Evolutionary conservation across 2,329 filamentous ascomycete species (phyloP).

Genomic region (Neopestalotiopsis rosae): DNA sequence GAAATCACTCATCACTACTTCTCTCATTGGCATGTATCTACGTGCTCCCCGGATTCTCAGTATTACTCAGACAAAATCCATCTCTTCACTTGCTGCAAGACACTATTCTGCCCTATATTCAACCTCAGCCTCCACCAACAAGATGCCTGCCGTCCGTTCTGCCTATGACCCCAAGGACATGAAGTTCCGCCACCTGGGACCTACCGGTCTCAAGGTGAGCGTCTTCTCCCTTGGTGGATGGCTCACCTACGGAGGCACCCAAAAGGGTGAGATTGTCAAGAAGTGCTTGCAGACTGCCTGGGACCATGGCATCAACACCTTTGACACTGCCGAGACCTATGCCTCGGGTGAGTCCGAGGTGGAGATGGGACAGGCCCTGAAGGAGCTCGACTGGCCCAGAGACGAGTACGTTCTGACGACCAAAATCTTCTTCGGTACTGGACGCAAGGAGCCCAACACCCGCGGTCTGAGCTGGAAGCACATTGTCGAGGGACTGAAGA

Average conservation of each 20-base stretch:
- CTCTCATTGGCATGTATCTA: constrained; percentile 11
- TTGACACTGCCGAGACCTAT: constrained; percentile 58
- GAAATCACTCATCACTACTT: constrained; percentile 5
- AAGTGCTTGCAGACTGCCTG: constrained; percentile 54
- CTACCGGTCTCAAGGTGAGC: constrained; percentile 48
- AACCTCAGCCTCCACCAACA: constrained; percentile 19
- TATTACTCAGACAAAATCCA: background rate
- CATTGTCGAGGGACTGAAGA: constrained; percentile 62
- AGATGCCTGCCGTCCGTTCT: constrained; percentile 31
- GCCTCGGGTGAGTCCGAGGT: constrained; percentile 53
- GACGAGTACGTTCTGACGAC: constrained; percentile 60
- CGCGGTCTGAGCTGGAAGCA: constrained; percentile 56
- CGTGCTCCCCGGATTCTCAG: background rate
- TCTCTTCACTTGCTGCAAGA: constrained; percentile 18
- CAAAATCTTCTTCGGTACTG: constrained; percentile 57
- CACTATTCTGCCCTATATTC: constrained; percentile 10
- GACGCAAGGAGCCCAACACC: constrained; percentile 63
- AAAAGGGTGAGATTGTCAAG: constrained; percentile 43
- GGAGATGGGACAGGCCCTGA: constrained; percentile 52
- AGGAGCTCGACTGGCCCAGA: constrained; percentile 46
- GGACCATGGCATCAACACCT: constrained; percentile 59
- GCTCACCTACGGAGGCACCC: constrained; percentile 36
- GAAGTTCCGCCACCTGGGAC: constrained; percentile 49
- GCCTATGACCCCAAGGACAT: constrained; percentile 40
- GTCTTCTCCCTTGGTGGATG: constrained; percentile 45